Base-by-base conservation (phyloP, 352 stramenopile species). In the Elongisporangium senticosum region DNA sequence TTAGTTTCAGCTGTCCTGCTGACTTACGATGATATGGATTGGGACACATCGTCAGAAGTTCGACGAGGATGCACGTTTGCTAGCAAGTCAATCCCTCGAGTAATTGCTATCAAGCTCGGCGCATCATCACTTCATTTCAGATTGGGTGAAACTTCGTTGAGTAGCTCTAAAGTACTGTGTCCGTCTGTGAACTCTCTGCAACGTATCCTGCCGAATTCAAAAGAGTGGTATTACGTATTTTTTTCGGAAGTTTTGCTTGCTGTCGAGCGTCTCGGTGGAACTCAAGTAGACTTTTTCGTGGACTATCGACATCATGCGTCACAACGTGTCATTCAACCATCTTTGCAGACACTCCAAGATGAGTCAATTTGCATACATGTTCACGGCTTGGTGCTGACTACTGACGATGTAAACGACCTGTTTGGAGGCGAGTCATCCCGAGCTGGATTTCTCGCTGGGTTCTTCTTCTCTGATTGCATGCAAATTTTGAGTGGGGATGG, bases 1-100 rank as follows among this genome's bases (percentile, higher is more conserved):
- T 49, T 89, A 11, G 22, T 77, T 50, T 62, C 63, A 33, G 68
- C 75, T 4, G 57, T 63, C 8, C 58, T 73, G 20, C 55, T 93
- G 22, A 75, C 67, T 0, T 86, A 78, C 57, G 83, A 93, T 26
- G 83, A 93, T 55, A 93, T 93, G 83, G 64, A 83, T 51, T 93
- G 83, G 83, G 75, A 89, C 24, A 71, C 87, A 63, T 85, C 79
- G 21, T 65, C 65, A 56, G 69, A 78, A 49, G 63, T 74, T 65
- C 77, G 83, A 10, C 71, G 71, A 19, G 79, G 76, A 21, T 68
- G 57, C 24, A 63, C 43, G 19, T 90, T 90, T 60, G 81, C 89
- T n/a, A 77, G 59, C 20, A 75, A 67, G 11, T 68, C 70, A 19
- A 63, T 93, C 3, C 49, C 73, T 0, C 67, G 71, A 49, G 63